phyloP scores from a whole-genome alignment of 495 filamentous ascomycete species.

The Penicillium lagena region DNA sequence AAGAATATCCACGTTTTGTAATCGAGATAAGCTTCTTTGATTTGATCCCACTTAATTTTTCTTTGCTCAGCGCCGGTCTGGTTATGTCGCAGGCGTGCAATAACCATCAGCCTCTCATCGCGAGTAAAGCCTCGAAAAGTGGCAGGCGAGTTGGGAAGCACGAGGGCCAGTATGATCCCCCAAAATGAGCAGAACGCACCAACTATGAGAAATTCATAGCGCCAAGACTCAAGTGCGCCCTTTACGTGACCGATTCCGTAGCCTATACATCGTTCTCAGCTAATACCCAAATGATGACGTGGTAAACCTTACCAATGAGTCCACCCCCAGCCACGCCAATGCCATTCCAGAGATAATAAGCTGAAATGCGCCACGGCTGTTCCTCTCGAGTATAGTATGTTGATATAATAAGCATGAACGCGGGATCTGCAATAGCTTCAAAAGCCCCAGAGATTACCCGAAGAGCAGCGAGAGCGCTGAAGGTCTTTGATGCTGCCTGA shows the following conservation, averaged over 20 bases:
- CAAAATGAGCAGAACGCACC: constrained; percentile 27
- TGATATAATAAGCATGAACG: constrained; percentile 9
- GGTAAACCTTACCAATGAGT: constrained; percentile 36
- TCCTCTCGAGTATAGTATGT: constrained; percentile 22
- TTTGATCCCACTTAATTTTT: constrained; percentile 44
- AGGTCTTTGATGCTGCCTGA: constrained; percentile 38
- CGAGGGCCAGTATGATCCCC: constrained; percentile 31
- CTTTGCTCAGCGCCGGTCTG: constrained; percentile 52
- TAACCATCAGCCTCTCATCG: constrained; percentile 39
- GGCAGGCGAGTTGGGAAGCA: constrained; percentile 45
- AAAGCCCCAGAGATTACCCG: constrained; percentile 47
- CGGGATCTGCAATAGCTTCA: constrained; percentile 33
- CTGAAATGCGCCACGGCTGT: constrained; percentile 28
- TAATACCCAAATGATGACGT: constrained; percentile 13
- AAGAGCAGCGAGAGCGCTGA: constrained; percentile 38
- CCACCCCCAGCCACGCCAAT: constrained; percentile 44
- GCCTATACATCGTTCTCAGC: neutral
- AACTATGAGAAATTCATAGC: constrained; percentile 26
- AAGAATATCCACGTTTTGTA: constrained; percentile 42
- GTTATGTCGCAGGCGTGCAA: constrained; percentile 46
- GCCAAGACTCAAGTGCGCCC: constrained; percentile 22
- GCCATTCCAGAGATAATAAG: constrained; percentile 11
- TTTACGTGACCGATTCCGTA: neutral
- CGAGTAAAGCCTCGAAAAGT: constrained; percentile 29
- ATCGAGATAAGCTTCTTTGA: constrained; percentile 41